These are phyloP conservation scores for Ceratocystis eucalypticola DNA, from an alignment of 2,329 filamentous ascomycete species.

Conservation along the genomic window DNA sequence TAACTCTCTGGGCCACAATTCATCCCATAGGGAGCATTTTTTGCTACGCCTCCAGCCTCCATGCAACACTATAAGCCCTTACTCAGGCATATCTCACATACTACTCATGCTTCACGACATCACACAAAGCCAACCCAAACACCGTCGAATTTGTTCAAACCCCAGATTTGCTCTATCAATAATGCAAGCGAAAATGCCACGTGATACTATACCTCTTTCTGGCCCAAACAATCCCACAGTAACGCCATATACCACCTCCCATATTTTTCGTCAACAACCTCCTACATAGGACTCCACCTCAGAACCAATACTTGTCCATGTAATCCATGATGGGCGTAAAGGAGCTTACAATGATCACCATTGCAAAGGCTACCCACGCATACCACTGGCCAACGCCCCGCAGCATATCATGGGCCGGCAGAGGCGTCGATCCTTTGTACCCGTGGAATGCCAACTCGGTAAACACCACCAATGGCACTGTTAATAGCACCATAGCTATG, in stretches of 20 bases:
- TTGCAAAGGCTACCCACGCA: slow-evolving; percentile 16
- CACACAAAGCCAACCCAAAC: too few species aligned
- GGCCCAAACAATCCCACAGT: background rate
- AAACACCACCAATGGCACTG: slow-evolving; percentile 17
- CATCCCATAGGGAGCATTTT: too few species aligned
- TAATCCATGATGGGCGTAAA: slow-evolving; percentile 18
- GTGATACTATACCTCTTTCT: background rate
- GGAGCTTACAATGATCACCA: slow-evolving; percentile 13
- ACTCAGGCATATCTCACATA: background rate
- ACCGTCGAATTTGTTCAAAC: background rate
- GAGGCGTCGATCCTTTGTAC: slow-evolving; percentile 14
- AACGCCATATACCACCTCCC: background rate
- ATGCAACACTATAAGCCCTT: background rate
- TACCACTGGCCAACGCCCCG: slow-evolving; percentile 16
- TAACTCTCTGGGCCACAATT: background rate
- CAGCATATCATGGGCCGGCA: slow-evolving; percentile 10
- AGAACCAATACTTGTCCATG: slow-evolving; percentile 19
- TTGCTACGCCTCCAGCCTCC: background rate
- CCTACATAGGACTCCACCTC: background rate
- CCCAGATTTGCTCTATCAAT: background rate
- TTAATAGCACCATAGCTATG: slow-evolving; percentile 12
- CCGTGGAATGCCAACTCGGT: slow-evolving; percentile 17
- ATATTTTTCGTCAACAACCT: background rate
- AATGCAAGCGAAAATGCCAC: background rate
- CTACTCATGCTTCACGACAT: background rate